Percentiles rank a stretch among this genome's conserved stretches.
phyloP scores from a whole-genome alignment of 768 basidiomycete genomes.

The Tricholoma sp. region DNA sequence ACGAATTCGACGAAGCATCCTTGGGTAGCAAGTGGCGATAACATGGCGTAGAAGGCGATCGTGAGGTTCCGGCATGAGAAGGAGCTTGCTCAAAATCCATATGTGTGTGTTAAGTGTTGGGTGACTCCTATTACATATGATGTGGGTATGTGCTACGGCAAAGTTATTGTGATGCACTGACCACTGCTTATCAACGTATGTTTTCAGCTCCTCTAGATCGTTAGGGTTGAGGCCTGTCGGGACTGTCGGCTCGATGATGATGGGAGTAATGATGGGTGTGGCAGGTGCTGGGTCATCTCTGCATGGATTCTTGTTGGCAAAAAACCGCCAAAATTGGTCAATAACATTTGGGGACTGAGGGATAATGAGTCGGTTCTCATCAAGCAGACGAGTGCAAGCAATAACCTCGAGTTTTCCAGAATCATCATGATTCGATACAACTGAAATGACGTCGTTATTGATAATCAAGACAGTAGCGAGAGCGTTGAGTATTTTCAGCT shows the following conservation, averaged over 20 bases:
- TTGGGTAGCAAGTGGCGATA: not conserved
- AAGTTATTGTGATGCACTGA: not conserved
- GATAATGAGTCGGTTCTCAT: not conserved
- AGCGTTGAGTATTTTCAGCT: not conserved
- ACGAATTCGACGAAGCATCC: not conserved
- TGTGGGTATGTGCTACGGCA: not conserved
- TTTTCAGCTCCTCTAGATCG: not conserved
- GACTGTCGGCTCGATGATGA: not conserved
- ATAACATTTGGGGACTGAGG: not conserved
- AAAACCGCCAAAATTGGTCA: not conserved
- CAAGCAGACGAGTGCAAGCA: not conserved
- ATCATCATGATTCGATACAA: not conserved
- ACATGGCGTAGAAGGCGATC: not conserved
- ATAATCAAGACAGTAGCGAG: not conserved
- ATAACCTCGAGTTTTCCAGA: not conserved
- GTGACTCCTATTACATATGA: not conserved
- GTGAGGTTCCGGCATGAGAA: not conserved
- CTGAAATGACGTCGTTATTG: not conserved
- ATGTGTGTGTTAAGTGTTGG: not conserved
- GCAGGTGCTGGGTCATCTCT: not conserved
- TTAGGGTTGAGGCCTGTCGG: not conserved
- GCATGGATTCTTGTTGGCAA: not conserved
- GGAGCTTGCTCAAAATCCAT: not conserved
- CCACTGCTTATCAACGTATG: not conserved
- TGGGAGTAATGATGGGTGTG: not conserved